phyloP scores from a whole-genome alignment of 345 rosid genomes.

The Chamaenerion angustifolium region DNA sequence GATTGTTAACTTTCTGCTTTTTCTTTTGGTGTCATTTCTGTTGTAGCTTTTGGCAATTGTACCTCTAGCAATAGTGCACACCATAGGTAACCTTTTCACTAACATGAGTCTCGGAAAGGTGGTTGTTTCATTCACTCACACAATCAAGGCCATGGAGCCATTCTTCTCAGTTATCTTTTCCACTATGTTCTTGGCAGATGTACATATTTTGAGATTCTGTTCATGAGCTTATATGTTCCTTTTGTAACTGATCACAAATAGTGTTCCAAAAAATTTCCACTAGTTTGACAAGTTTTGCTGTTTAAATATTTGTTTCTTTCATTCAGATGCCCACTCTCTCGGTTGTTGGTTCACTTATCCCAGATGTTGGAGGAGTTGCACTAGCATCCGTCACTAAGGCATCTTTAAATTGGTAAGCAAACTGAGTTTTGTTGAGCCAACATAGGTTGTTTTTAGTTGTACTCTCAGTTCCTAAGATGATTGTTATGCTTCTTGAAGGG shows the following conservation, averaged over 20 bases:
- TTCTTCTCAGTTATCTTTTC: conserved; percentile 42
- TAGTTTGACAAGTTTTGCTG: no score
- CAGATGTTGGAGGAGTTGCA: conserved; percentile 31
- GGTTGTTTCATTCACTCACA: conserved; percentile 41
- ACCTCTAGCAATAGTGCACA: conserved; percentile 32
- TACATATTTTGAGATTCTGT: neutral
- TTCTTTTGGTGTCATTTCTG: neutral
- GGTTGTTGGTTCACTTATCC: conserved; percentile 25
- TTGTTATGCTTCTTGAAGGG: conserved; percentile 9
- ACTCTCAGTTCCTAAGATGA: no score
- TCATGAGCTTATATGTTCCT: neutral
- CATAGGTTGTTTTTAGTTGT: no score
- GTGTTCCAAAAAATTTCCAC: no score
- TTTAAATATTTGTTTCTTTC: no score
- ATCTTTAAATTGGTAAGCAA: conserved; percentile 31
- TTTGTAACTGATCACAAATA: neutral
- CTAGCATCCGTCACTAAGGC: conserved; percentile 32
- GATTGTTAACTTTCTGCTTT: no score
- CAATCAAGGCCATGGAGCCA: conserved; percentile 43
- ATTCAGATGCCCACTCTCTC: conserved; percentile 19
- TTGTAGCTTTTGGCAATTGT: conserved; percentile 29
- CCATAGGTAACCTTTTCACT: conserved; percentile 31
- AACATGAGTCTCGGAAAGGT: conserved; percentile 43
- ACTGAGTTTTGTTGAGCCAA: neutral
- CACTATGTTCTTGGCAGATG: conserved; percentile 34